Evolutionary conservation across 2,329 filamentous ascomycete genomes (phyloP), one percentile per base, ranked within the genome.

Genomic region (Ustulina deusta): DNA sequence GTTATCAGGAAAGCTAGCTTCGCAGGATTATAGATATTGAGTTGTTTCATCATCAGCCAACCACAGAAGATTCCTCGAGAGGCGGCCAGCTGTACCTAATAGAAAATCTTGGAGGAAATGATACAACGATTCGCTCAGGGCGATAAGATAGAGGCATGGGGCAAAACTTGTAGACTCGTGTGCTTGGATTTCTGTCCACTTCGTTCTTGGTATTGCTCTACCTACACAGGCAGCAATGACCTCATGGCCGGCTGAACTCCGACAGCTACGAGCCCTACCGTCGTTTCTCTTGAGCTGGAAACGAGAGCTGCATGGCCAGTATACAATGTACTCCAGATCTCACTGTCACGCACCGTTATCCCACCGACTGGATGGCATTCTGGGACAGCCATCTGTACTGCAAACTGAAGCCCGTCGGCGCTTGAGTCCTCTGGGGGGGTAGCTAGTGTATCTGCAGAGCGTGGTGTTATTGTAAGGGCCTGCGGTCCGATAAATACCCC

Each of bases 401-500:
- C 56, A 61, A 69, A 60, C 56, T 70, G 69, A 46, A 62, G 59
- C 61, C 66, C 58, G 42, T 66, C 32, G 62, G 66, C 66, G 66
- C 62, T 69, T 61, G 65, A 64, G 29, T 65, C 57, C 48, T 69
- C 48, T 64, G 61, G 69, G 61, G 69, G 49, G 61, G 34, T 63
- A 65, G 66, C 63, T 69, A n/a, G n/a, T n/a, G n/a, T n/a, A 66
- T 59, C 56, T 65, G 74, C 59, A 72, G 72, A 59, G 57, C 62
- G 57, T 65, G 65, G 73, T 70, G 70, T 76, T 75, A 74, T 75
- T 72, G 73, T 72, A 76, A 78, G 78, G 78, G 74, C 77, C 74
- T 76, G 70, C 78, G 78, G 78, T 78, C 78, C 78, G 78, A 78
- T 69, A 70, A 69, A 63, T 70, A 67, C 70, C 73, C 73, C 69